A percentile compares a stretch with the other conserved stretches of the same genome.
Evolutionary conservation across 257 asterid species (phyloP).

Genomic region (Jacaranda mimosifolia): DNA sequence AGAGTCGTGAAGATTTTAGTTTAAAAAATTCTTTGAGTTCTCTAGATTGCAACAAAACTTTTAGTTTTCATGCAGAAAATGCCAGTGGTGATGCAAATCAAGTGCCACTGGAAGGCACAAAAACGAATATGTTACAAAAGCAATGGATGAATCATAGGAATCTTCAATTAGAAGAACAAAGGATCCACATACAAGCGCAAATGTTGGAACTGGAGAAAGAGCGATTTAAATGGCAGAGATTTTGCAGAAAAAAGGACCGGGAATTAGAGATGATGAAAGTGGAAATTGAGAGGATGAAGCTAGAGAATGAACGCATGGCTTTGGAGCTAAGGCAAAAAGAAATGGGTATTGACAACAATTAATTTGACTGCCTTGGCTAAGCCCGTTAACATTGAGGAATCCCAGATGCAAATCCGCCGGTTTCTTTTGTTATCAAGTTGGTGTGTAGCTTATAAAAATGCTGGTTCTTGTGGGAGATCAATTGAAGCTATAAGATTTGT

Average conservation of each 20-base stretch:
- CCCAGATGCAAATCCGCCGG: background rate
- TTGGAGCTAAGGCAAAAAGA: slow-evolving; percentile 47
- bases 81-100: slow-evolving; percentile 14
- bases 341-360: slow-evolving; percentile 33
- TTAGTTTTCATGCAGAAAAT: slow-evolving; percentile 11
- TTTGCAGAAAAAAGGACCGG: slow-evolving; percentile 42
- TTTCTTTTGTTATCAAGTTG: slow-evolving; percentile 2
- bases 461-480: slow-evolving; percentile 5
- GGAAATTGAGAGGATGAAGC: slow-evolving; percentile 47
- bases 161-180: slow-evolving; percentile 42
- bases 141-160: slow-evolving; percentile 33
- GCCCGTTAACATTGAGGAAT: background rate
- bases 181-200: slow-evolving; percentile 38
- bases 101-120: slow-evolving; percentile 20
- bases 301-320: slow-evolving; percentile 47
- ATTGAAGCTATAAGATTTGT: background rate
- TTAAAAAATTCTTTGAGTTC: slow-evolving; percentile 17
- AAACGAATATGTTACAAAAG: slow-evolving; percentile 29
- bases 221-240: slow-evolving; percentile 41
- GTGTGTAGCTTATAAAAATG: slow-evolving; percentile 1
- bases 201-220: slow-evolving; percentile 49
- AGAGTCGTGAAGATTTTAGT: slow-evolving; percentile 37
- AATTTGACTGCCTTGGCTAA: slow-evolving; percentile 2
- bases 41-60: slow-evolving; percentile 30
- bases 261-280: slow-evolving; percentile 40